A percentile compares a stretch with the other conserved stretches of the same genome.
Conservation (phyloP, 768 basidiomycete genomes). For the Suillus clintonianus region DNA sequence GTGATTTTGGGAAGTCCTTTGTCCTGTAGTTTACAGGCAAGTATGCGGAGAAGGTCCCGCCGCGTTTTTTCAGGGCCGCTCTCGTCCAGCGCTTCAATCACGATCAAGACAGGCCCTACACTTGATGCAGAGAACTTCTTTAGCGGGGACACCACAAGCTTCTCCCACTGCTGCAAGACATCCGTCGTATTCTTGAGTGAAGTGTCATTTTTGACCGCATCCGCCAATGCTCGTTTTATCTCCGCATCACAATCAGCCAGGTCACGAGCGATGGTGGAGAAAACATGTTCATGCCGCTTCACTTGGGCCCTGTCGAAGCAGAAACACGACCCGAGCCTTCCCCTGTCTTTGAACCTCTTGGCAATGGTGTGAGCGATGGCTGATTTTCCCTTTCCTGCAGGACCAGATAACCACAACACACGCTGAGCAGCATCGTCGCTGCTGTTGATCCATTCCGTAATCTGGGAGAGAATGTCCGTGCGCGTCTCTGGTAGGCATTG, state of each 20-base stretch:
- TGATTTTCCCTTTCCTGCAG: slow-evolving; percentile 27
- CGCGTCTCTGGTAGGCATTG: slow-evolving; percentile 25
- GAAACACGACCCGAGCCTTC: slow-evolving; percentile 13
- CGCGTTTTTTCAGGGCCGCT: slow-evolving; percentile 6
- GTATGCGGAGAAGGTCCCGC: not conserved
- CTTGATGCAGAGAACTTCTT: not conserved
- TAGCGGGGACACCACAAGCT: not conserved
- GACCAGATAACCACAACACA: slow-evolving; percentile 25
- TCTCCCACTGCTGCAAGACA: not conserved
- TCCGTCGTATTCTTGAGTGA: not conserved
- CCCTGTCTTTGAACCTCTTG: slow-evolving; percentile 9
- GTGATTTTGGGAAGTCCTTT: not conserved
- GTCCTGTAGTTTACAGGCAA: not conserved
- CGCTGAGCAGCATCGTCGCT: slow-evolving; percentile 2
- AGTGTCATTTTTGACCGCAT: not conserved
- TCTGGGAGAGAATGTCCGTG: slow-evolving; percentile 24
- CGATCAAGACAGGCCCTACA: slow-evolving; percentile 14
- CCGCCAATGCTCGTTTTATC: not conserved
- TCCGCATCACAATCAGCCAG: slow-evolving; percentile 6
- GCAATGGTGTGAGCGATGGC: slow-evolving; percentile 12
- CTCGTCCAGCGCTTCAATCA: slow-evolving; percentile 27
- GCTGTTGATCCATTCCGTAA: slow-evolving; percentile 24
- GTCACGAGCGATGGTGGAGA: slow-evolving; percentile 22
- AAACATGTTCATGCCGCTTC: slow-evolving; percentile 10
- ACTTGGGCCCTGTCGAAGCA: slow-evolving; percentile 10